A percentile compares a stretch with the other conserved stretches of the same genome.
phyloP scores from a whole-genome alignment of 2,329 filamentous ascomycete species.

The Drechslerella coelobrocha region DNA sequence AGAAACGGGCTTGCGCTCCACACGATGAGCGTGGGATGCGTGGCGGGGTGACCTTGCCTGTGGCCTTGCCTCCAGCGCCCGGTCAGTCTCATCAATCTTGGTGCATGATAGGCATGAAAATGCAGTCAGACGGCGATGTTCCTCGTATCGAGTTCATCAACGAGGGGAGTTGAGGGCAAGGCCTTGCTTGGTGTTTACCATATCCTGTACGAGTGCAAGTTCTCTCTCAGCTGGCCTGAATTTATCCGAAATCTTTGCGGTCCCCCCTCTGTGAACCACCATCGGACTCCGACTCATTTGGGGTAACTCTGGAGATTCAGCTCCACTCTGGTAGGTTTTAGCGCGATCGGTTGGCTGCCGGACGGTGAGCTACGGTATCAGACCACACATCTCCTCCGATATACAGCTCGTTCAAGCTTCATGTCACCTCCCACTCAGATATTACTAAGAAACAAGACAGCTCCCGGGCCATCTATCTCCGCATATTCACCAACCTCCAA shows the following conservation, averaged over 20 bases:
- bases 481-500: background rate
- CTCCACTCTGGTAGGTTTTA: slow-evolving; percentile 25
- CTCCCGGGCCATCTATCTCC: background rate
- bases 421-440: background rate
- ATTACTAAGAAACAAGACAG: background rate
- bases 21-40: slow-evolving; percentile 22
- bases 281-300: slow-evolving; percentile 42
- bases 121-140: background rate
- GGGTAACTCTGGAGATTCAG: slow-evolving; percentile 29
- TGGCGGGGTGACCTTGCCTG: slow-evolving; percentile 23
- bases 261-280: slow-evolving; percentile 19
- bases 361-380: background rate
- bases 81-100: background rate
- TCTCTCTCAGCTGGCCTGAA: slow-evolving; percentile 19
- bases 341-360: background rate
- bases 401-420: background rate
- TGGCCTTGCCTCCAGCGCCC: slow-evolving; percentile 1
- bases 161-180: background rate
- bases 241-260: slow-evolving; percentile 49
- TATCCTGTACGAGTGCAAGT: background rate
- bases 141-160: background rate
- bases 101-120: background rate
- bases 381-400: background rate
- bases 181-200: background rate
- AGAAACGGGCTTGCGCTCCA: slow-evolving; percentile 48